These are phyloP conservation scores for Aspergillus kassunensis DNA, from an alignment of 495 filamentous ascomycete species.

Conservation along the genomic window DNA sequence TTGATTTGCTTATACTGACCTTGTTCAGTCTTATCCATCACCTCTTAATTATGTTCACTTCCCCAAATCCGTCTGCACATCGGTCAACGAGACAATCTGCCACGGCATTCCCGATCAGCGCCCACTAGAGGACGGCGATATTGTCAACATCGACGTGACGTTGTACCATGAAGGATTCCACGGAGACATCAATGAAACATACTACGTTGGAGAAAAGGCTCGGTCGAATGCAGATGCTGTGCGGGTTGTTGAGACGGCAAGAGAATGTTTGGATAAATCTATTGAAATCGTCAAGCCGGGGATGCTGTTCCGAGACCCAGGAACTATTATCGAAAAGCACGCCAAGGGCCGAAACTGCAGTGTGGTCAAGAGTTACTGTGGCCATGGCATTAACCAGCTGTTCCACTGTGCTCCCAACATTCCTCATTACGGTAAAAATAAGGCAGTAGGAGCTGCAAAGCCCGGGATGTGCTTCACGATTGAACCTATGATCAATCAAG, in stretches of 20 bases:
- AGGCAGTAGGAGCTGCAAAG: slow-evolving; percentile 82
- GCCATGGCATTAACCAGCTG: slow-evolving; percentile 79
- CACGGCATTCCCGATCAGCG: slow-evolving; percentile 86
- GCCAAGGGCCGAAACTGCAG: slow-evolving; percentile 75
- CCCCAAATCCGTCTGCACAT: slow-evolving; percentile 97
- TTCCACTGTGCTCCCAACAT: slow-evolving; percentile 85
- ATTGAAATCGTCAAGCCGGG: slow-evolving; percentile 85
- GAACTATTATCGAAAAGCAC: slow-evolving; percentile 79
- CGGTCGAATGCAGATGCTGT: slow-evolving; percentile 71
- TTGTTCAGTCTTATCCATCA: slow-evolving; percentile 81
- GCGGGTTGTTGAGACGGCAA: slow-evolving; percentile 77
- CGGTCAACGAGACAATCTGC: slow-evolving; percentile 93
- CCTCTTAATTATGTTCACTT: slow-evolving; percentile 95
- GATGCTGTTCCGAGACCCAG: slow-evolving; percentile 78
- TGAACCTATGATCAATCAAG: slow-evolving; percentile 86
- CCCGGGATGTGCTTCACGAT: slow-evolving; percentile 92
- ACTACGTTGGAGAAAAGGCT: slow-evolving; percentile 79
- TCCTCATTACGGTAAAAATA: slow-evolving; percentile 87
- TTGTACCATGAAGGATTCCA: slow-evolving; percentile 86
- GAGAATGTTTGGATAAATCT: slow-evolving; percentile 77
- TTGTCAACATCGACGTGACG: slow-evolving; percentile 85
- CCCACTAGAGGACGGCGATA: slow-evolving; percentile 76
- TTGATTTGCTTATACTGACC: background rate
- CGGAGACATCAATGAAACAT: slow-evolving; percentile 88
- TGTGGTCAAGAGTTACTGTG: slow-evolving; percentile 85